Conservation (phyloP, 2,329 filamentous ascomycete species). For the Cladophialophora exuberans region DNA sequence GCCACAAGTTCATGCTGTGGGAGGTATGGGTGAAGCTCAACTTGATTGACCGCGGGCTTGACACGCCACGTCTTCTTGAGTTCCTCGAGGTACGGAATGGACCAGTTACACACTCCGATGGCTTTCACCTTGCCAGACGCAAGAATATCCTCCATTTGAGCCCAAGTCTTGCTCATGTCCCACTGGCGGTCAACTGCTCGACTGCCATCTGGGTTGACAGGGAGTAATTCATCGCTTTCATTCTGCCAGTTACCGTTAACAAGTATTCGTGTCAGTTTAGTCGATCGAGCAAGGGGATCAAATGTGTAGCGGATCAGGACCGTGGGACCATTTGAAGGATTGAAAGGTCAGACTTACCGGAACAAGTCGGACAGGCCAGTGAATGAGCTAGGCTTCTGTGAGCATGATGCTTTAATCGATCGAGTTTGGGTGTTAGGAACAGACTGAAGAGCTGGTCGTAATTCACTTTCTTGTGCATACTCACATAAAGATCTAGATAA, state of each 20-base stretch:
- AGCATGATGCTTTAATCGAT: no score
- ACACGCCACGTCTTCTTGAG: constrained; percentile 69
- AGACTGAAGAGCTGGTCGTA: no score
- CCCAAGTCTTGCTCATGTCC: background rate
- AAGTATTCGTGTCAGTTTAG: background rate
- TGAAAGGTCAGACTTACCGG: constrained; percentile 19
- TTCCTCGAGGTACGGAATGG: constrained; percentile 75
- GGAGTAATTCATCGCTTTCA: background rate
- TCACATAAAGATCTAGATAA: constrained; percentile 67
- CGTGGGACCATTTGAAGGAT: no score
- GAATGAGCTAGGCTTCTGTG: constrained; percentile 41
- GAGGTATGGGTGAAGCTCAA: constrained; percentile 76
- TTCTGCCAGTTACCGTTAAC: background rate
- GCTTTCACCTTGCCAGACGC: constrained; percentile 67
- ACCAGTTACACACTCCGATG: constrained; percentile 86
- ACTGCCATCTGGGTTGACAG: background rate
- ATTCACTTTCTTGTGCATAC: constrained; percentile 43
- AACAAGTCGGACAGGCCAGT: constrained; percentile 39
- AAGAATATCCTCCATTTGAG: constrained; percentile 39
- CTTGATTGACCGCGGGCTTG: constrained; percentile 71
- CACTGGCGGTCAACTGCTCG: background rate
- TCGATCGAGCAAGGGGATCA: constrained; percentile 32
- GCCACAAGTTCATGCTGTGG: constrained; percentile 46
- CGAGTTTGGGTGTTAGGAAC: no score
- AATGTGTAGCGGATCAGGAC: constrained; percentile 11